phyloP scores from a whole-genome alignment of 192 early-diverging fungal genomes.

The Coemansia sp. region DNA sequence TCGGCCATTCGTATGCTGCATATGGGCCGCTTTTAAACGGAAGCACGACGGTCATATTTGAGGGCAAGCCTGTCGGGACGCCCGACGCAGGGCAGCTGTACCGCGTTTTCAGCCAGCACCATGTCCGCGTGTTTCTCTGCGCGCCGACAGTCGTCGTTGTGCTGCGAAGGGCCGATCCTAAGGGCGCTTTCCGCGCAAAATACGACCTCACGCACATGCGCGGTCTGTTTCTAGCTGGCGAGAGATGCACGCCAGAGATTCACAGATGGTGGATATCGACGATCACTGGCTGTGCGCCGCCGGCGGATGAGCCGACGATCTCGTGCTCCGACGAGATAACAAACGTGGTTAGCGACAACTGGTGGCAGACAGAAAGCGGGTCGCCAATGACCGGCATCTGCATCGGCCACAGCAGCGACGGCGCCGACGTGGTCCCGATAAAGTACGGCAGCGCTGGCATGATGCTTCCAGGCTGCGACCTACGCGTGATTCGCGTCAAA shows the following conservation, averaged over 20 bases:
- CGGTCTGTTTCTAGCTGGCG: constrained; percentile 75
- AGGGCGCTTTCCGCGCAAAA: constrained; percentile 53
- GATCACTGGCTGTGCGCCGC: constrained; percentile 29
- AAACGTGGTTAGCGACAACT: constrained; percentile 75
- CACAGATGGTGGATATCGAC: constrained; percentile 56
- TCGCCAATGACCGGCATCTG: constrained; percentile 75
- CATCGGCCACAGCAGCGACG: constrained; percentile 53
- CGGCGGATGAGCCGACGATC: constrained; percentile 11
- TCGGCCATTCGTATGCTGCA: constrained; percentile 79
- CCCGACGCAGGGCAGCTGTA: constrained; percentile 80
- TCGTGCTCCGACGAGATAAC: constrained; percentile 27
- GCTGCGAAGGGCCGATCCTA: constrained; percentile 73
- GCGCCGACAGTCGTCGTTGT: constrained; percentile 85
- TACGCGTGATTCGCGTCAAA: constrained; percentile 59
- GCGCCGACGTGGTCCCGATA: constrained; percentile 36
- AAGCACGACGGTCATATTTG: constrained; percentile 75
- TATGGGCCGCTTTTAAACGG: constrained; percentile 79
- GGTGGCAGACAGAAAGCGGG: constrained; percentile 88
- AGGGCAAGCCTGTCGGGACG: constrained; percentile 80
- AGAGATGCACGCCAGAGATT: constrained; percentile 79
- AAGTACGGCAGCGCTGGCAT: constrained; percentile 76
- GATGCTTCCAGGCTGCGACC: constrained; percentile 72
- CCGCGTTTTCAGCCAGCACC: constrained; percentile 73
- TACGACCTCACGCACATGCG: constrained; percentile 65
- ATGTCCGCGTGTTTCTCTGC: constrained; percentile 70